Percentiles rank a stretch among this genome's conserved stretches.
Conservation (phyloP, 1,284 basidiomycete genomes). For the Naganishia liquefaciens region DNA sequence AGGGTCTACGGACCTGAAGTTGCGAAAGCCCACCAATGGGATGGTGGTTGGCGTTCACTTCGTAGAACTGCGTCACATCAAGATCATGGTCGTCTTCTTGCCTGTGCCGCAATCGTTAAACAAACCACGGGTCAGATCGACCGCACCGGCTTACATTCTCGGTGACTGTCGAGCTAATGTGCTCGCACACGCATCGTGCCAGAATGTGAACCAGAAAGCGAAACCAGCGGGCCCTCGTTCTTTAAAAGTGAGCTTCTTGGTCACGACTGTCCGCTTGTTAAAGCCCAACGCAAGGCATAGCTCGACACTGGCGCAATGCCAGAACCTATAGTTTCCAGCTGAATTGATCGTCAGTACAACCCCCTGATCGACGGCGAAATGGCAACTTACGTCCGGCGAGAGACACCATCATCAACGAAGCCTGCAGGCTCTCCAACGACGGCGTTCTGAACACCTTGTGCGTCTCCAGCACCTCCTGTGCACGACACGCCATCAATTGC, state of each 20-base stretch:
- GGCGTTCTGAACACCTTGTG: conserved; percentile 79
- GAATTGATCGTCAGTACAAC: not conserved
- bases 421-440: conserved; percentile 69
- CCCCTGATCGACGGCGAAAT: not conserved
- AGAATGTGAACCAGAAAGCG: conserved; percentile 29
- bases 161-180: conserved; percentile 14
- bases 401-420: conserved; percentile 44
- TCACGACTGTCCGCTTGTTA: conserved; percentile 24
- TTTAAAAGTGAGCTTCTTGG: not conserved
- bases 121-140: not conserved
- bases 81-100: conserved; percentile 58
- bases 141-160: conserved; percentile 14
- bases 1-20: conserved; percentile 13
- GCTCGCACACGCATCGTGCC: conserved; percentile 19
- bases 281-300: conserved; percentile 18
- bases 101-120: not conserved
- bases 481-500: conserved; percentile 72
- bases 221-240: conserved; percentile 25
- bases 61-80: conserved; percentile 35
- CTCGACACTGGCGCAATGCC: conserved; percentile 18
- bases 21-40: conserved; percentile 27
- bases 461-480: conserved; percentile 78
- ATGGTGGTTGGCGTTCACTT: conserved; percentile 15
- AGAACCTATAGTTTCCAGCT: conserved; percentile 24
- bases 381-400: conserved; percentile 27